These are phyloP conservation scores for Colletotrichum coccodes DNA, from an alignment of 2,329 filamentous ascomycete species.

Conservation along the genomic window DNA sequence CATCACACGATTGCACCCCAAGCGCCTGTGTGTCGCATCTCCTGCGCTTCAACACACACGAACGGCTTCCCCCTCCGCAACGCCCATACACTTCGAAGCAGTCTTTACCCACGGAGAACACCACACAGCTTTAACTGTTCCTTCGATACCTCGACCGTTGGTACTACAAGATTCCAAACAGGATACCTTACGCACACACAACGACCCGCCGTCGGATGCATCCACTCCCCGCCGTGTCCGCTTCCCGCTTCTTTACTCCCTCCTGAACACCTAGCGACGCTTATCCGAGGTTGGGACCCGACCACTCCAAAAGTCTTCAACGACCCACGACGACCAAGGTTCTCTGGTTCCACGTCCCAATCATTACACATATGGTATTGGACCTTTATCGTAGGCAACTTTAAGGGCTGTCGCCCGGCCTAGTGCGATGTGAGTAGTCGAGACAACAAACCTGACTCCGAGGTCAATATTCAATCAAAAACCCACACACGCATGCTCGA, in stretches of 20 bases:
- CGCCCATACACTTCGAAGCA: background rate
- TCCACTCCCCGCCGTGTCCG: constrained; percentile 34
- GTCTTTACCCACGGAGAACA: background rate
- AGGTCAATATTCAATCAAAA: background rate
- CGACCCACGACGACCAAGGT: constrained; percentile 32
- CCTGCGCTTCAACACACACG: constrained; percentile 7
- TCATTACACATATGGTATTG: constrained; percentile 34
- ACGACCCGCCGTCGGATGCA: constrained; percentile 31
- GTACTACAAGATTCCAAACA: constrained; percentile 2
- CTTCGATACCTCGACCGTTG: constrained; percentile 4
- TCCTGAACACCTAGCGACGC: constrained; percentile 26
- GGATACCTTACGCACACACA: constrained; percentile 6
- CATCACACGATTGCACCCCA: constrained; percentile 30
- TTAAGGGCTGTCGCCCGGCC: constrained; percentile 35
- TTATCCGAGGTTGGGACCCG: constrained; percentile 33
- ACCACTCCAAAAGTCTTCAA: constrained; percentile 32
- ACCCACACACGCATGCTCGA: constrained; percentile 14
- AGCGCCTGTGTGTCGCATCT: constrained; percentile 24
- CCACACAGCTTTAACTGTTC: background rate
- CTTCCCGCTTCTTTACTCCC: constrained; percentile 16
- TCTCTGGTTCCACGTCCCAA: constrained; percentile 32
- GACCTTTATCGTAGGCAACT: constrained; percentile 27
- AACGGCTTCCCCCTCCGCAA: background rate
- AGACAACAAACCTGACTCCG: constrained; percentile 7
- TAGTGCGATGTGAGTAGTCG: constrained; percentile 34